Evolutionary conservation across 257 asterid species (phyloP).

Genomic region (Fraxinus anomala): DNA sequence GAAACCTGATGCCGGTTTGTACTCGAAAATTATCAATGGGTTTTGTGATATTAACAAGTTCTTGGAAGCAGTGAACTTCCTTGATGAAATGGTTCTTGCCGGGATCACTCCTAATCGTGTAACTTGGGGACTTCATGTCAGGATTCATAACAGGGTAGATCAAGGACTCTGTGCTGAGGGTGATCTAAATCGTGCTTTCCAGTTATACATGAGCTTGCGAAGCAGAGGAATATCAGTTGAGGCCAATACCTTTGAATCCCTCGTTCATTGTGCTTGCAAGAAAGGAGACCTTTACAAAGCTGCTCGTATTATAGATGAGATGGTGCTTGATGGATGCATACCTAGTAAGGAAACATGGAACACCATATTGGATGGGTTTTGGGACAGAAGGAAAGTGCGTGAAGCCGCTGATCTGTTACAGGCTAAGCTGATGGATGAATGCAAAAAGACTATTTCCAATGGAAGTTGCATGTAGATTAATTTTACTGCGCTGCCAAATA

Average conservation of each 20-base stretch:
- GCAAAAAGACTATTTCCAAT: slow-evolving; percentile 29
- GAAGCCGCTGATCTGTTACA: slow-evolving; percentile 59
- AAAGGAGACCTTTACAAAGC: slow-evolving; percentile 70
- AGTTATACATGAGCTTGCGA: slow-evolving; percentile 63
- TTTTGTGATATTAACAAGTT: slow-evolving; percentile 63
- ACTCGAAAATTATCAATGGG: slow-evolving; percentile 63
- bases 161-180: slow-evolving; percentile 56
- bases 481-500: background rate
- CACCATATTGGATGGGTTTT: slow-evolving; percentile 55
- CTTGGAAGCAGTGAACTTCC: slow-evolving; percentile 77
- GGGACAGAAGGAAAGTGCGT: slow-evolving; percentile 62
- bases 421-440: slow-evolving; percentile 43
- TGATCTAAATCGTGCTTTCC: slow-evolving; percentile 62
- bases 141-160: slow-evolving; percentile 68
- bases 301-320: slow-evolving; percentile 68
- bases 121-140: slow-evolving; percentile 87
- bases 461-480: slow-evolving; percentile 22
- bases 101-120: slow-evolving; percentile 77
- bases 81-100: slow-evolving; percentile 83
- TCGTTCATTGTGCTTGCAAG: slow-evolving; percentile 52
- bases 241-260: slow-evolving; percentile 53
- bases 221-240: slow-evolving; percentile 80
- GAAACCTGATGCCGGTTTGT: slow-evolving; percentile 93
- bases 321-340: slow-evolving; percentile 78
- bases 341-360: slow-evolving; percentile 69